Percentiles rank a stretch among this genome's conserved stretches.
Evolutionary conservation across 208 protist species (phyloP).

Genomic region (Naegleria fowleri): DNA sequence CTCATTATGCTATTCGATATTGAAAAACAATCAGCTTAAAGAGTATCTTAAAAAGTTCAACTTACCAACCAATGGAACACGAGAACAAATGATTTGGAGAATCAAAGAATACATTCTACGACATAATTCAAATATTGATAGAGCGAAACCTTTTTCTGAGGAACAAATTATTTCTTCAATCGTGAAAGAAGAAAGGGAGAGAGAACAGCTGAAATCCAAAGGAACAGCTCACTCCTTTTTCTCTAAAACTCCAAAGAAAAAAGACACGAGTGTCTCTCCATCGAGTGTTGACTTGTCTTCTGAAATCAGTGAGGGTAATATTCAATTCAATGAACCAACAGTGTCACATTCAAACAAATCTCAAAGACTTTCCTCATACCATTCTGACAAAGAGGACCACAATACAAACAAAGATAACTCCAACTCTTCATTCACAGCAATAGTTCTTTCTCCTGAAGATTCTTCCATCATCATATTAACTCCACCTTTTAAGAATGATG

Average conservation of each 20-base stretch:
- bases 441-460: background rate
- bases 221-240: background rate
- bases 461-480: background rate
- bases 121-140: constrained; percentile 1
- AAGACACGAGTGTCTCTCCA: background rate
- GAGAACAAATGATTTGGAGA: constrained; percentile 1
- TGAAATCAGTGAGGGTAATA: background rate
- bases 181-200: background rate
- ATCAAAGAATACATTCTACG: background rate
- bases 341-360: background rate
- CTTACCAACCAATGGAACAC: background rate
- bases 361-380: background rate
- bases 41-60: background rate
- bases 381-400: no score
- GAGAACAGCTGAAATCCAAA: background rate
- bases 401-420: background rate
- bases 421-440: background rate
- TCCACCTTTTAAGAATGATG: background rate
- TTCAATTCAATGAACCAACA: no score
- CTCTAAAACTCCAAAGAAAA: background rate
- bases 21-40: background rate
- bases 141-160: background rate
- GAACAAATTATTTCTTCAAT: background rate
- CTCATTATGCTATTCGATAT: background rate
- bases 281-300: background rate